A percentile compares a stretch with the other conserved stretches of the same genome.
phyloP scores from a whole-genome alignment of 1,284 basidiomycete species.

The Takashimella tepidaria region DNA sequence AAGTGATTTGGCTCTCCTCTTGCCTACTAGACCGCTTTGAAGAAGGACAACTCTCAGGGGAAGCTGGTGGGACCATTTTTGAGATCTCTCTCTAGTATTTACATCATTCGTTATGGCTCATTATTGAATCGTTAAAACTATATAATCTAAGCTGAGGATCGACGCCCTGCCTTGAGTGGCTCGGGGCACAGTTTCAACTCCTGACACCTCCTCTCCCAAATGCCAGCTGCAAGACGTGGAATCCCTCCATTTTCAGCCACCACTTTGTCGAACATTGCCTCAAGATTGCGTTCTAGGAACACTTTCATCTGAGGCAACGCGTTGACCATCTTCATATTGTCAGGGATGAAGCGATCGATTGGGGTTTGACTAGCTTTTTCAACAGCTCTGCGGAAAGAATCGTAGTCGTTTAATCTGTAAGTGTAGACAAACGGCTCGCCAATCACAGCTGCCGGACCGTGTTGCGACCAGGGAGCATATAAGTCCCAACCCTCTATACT shows the following conservation, averaged over 20 bases:
- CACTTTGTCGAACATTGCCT: constrained; percentile 18
- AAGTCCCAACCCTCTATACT: constrained; percentile 15
- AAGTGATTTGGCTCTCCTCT: no score
- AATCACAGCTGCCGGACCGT: constrained; percentile 18
- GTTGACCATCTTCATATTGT: constrained; percentile 24
- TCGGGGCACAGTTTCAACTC: no score
- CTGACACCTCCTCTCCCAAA: constrained; percentile 21
- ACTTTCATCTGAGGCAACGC: constrained; percentile 14
- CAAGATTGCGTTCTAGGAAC: constrained; percentile 23
- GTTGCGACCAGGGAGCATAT: constrained; percentile 12
- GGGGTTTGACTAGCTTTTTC: constrained; percentile 22
- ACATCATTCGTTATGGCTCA: no score
- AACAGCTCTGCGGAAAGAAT: constrained; percentile 17
- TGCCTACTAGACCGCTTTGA: no score
- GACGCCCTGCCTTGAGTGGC: no score
- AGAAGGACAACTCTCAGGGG: no score
- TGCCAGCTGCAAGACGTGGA: constrained; percentile 13
- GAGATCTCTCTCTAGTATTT: no score
- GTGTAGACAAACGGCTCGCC: constrained; percentile 22
- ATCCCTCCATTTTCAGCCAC: constrained; percentile 19
- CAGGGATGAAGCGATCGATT: constrained; percentile 27
- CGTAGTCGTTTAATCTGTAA: constrained; percentile 14
- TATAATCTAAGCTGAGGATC: no score
- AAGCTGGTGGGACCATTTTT: no score
- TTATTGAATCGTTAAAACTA: no score